Evolutionary conservation across 176 grass and related monocot species (phyloP), one percentile per base, ranked within the genome.

Genomic region (Poa pratensis): DNA sequence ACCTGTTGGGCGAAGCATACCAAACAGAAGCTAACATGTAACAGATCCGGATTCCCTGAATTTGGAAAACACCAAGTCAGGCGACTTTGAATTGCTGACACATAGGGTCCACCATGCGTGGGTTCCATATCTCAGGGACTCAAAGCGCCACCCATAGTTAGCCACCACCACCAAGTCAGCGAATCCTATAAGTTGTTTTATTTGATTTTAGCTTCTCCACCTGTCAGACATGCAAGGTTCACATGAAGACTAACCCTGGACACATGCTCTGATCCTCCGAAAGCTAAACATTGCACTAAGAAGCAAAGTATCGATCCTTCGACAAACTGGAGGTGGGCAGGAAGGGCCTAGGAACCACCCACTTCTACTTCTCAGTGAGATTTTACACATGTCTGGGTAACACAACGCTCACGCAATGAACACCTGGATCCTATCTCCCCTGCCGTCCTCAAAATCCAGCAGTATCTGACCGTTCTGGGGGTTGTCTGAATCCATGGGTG

Each of bases 351-450:
- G 7, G 48, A 30, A 27, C 39, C 14, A 62, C 46, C 70, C 40
- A 39, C 52, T 61, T 51, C 12, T 75, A 60, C 26, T 13, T 18
- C 66, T 37, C 49, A 13, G 60, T 71, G 20, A 9, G 17, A 68
- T 45, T 79, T 42, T 39, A 7, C 19, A 4, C 14, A 67, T 67
- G 27, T 19, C 18, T 50, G 26, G 19, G 7, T 35, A 52, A 52
- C 26, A 32, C 16, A 11, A 20, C 1, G 15, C n/a, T 95, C 86
- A 98, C 46, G 78, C 93, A 48, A 98, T 87, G 30, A 92, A 93
- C 68, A 98, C 91, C 42, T 90, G 93, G 60, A 98, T 95, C 83
- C 93, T 85, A 53, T 98, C 96, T 81, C 96, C 96, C 50, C 84
- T 65, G 0, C 88, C 86, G 68, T 95, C 86, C 83, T 94, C 89